These are phyloP conservation scores for Dicorynia guianensis DNA, from an alignment of 306 rosid genomes.

Conservation along the genomic window DNA sequence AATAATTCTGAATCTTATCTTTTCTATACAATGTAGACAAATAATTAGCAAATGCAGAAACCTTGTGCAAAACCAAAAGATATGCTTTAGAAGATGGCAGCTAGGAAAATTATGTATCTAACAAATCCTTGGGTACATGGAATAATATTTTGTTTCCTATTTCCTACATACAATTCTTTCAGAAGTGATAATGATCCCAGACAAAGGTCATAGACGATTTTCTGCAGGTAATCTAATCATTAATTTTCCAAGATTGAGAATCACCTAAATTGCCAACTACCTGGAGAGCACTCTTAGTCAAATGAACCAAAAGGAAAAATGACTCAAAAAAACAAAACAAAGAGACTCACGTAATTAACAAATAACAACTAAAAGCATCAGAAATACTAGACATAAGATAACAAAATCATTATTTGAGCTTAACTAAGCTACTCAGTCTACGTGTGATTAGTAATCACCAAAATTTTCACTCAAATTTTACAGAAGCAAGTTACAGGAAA, in stretches of 20 bases:
- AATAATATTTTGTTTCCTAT: background rate
- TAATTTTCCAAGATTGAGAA: background rate
- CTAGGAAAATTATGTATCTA: slow-evolving; percentile 3
- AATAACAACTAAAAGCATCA: background rate
- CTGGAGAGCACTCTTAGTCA: background rate
- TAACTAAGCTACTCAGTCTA: background rate
- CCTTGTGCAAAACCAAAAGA: background rate
- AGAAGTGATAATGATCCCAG: background rate
- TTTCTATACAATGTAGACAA: too few relatives aligned
- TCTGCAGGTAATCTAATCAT: background rate
- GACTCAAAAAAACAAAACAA: background rate
- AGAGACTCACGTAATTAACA: background rate
- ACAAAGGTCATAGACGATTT: background rate
- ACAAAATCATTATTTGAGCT: background rate
- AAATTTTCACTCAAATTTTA: background rate
- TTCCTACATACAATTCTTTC: background rate
- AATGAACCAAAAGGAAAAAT: background rate
- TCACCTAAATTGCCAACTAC: background rate
- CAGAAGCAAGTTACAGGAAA: slow-evolving; percentile 7
- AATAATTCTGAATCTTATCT: too few relatives aligned
- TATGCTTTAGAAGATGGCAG: background rate
- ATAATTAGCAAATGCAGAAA: background rate
- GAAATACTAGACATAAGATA: background rate
- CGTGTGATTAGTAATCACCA: background rate
- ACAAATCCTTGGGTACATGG: background rate